Conservation (phyloP, 768 basidiomycete species). For the Calocybe gangraenosa region DNA sequence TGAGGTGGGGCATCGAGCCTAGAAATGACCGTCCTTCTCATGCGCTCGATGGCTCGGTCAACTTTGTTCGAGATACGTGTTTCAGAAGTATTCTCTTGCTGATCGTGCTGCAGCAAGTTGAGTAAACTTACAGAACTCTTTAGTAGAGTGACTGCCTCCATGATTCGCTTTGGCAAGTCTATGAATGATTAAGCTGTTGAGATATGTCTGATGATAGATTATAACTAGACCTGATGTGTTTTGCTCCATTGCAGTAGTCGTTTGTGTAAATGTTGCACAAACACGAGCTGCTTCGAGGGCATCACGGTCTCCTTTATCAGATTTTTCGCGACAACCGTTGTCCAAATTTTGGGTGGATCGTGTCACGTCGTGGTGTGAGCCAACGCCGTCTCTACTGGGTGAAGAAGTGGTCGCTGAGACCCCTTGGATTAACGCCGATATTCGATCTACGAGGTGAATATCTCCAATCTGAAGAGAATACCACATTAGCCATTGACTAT, state of each 20-base stretch:
- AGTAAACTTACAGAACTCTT: slow-evolving; percentile 14
- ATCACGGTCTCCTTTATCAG: slow-evolving; percentile 11
- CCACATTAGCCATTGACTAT: not conserved
- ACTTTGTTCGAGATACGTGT: slow-evolving; percentile 45
- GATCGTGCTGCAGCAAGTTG: slow-evolving; percentile 9
- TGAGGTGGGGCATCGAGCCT: slow-evolving; percentile 32
- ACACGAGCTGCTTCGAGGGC: slow-evolving; percentile 35
- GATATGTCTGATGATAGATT: not conserved
- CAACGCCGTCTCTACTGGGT: slow-evolving; percentile 6
- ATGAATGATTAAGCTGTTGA: slow-evolving; percentile 1
- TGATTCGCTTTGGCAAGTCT: slow-evolving; percentile 14
- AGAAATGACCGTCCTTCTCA: slow-evolving; percentile 47
- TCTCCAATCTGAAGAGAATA: slow-evolving; percentile 38
- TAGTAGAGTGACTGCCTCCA: slow-evolving; percentile 18
- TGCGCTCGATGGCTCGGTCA: slow-evolving; percentile 55
- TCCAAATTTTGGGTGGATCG: not conserved
- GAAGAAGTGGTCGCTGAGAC: slow-evolving; percentile 16
- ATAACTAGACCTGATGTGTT: slow-evolving; percentile 13
- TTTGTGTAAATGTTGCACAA: slow-evolving; percentile 40
- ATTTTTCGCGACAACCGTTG: not conserved
- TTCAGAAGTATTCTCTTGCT: slow-evolving; percentile 27
- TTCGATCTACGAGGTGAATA: slow-evolving; percentile 40
- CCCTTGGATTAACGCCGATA: slow-evolving; percentile 35
- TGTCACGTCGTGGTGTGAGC: not conserved
- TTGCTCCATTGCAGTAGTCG: slow-evolving; percentile 34